A percentile compares a stretch with the other conserved stretches of the same genome.
Conservation (phyloP, 257 asterid species). For the Solanum tacnaense region DNA sequence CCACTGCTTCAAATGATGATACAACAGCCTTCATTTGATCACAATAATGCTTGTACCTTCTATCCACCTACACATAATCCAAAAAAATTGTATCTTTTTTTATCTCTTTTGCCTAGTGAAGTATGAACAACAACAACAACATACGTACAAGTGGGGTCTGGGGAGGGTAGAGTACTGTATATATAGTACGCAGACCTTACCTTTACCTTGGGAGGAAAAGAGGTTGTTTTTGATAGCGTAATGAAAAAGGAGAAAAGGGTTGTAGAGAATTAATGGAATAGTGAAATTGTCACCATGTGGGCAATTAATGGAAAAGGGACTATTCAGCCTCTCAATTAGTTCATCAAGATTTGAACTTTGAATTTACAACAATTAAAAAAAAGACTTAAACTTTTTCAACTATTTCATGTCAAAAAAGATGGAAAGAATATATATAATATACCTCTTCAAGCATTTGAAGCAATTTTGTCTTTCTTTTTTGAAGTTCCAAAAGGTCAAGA, state of each 20-base stretch:
- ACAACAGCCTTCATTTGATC: slow-evolving; percentile 70
- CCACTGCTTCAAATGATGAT: slow-evolving; percentile 62
- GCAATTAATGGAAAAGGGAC: slow-evolving; percentile 29
- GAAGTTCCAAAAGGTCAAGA: slow-evolving; percentile 65
- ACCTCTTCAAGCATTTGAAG: slow-evolving; percentile 90
- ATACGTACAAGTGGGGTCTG: neutral
- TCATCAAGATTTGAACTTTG: slow-evolving; percentile 15
- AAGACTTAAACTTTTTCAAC: neutral
- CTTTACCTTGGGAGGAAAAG: neutral
- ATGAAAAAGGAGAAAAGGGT: slow-evolving; percentile 8
- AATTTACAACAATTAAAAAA: neutral
- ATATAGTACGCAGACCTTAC: neutral
- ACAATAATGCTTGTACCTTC: slow-evolving; percentile 83
- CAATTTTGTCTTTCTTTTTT: slow-evolving; percentile 55
- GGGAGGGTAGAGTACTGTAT: neutral
- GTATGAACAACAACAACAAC: neutral
- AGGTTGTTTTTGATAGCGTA: neutral
- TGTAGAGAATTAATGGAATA: slow-evolving; percentile 17
- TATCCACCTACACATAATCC: slow-evolving; percentile 49
- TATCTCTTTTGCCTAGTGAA: neutral
- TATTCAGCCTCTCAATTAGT: slow-evolving; percentile 16
- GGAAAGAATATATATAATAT: neutral
- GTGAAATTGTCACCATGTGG: slow-evolving; percentile 28
- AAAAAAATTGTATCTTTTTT: neutral
- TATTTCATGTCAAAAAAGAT: neutral